Evolutionary conservation across 495 filamentous ascomycete genomes (phyloP), one percentile per base, ranked within the genome.

Genomic region (Chaetomium fimeti): DNA sequence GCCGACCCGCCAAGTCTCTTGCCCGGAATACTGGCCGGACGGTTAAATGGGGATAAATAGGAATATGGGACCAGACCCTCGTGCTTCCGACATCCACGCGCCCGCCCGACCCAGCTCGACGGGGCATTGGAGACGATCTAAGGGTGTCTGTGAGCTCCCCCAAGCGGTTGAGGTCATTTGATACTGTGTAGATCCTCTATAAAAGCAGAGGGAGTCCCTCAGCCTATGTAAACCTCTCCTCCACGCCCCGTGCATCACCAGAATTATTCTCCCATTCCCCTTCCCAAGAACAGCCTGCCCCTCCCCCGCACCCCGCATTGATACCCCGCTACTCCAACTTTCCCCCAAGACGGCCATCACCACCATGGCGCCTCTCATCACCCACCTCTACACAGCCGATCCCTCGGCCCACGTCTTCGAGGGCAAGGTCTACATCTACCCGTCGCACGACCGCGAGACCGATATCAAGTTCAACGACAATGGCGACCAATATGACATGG

Each of bases 401-500:
- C 85, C 85, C n/a, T 86, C 84, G 16, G 85, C 84, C 22, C 84
- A 86, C 75, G 84, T 85, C 75, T 88, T 88, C 76, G 78, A 86
- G 51, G 81, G 77, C 63, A 82, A 80, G 58, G 55, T 88, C 29
- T 88, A 85, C 77, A 82, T 88, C 78, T 88, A 87, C 77, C 85
- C 85, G 36, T 87, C 84, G 8, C 85, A 88, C 76, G 85, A 88
- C 75, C 77, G 82, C 63, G 82, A 86, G 68, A 85, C 82, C 38
- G 80, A 84, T 71, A 85, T 86, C 70, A 52, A 79, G 49, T 82
- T 84, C 75, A 90, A 90, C 80, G 88, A 91, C 80, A 89, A 89
- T 80, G 89, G 89, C 74, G 88, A 90, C 78, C 89, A 91, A 74
- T 91, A 90, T 74, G 89, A 88, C 78, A 91, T 91, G 89, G 82